Conservation (phyloP, 257 asterid genomes). For the Eucommia ulmoides region DNA sequence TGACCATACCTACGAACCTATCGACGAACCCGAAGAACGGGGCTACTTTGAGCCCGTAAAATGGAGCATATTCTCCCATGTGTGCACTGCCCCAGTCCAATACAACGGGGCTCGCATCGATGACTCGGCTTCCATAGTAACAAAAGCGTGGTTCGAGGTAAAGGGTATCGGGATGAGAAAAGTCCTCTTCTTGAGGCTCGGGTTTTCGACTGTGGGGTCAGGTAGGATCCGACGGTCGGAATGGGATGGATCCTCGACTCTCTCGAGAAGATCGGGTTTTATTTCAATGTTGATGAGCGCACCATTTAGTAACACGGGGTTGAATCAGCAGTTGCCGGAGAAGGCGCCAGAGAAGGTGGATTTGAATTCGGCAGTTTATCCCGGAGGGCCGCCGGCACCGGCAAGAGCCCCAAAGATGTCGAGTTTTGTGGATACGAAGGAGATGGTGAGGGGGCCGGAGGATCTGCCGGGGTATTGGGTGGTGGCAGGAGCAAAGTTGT, state of each 20-base stretch:
- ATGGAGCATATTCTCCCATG: constrained; percentile 93
- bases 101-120: constrained; percentile 53
- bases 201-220: constrained; percentile 74
- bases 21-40: constrained; percentile 44
- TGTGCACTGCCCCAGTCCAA: constrained; percentile 90
- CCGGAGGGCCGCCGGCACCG: constrained; percentile 81
- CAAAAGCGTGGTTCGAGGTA: constrained; percentile 89
- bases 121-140: constrained; percentile 71
- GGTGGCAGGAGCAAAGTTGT: constrained; percentile 78
- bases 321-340: constrained; percentile 38
- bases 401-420: constrained; percentile 74
- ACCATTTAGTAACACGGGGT: constrained; percentile 48
- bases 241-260: constrained; percentile 70
- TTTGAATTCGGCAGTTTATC: constrained; percentile 78
- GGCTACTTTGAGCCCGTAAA: constrained; percentile 81
- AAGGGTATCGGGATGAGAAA: constrained; percentile 67
- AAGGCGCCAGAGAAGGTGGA: constrained; percentile 46
- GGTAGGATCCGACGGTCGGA: constrained; percentile 71
- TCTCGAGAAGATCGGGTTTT: constrained; percentile 63
- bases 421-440: constrained; percentile 66
- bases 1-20: constrained; percentile 43
- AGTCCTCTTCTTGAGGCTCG: constrained; percentile 80
- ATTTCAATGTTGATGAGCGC: constrained; percentile 68
- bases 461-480: constrained; percentile 92
- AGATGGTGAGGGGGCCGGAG: constrained; percentile 87